These are phyloP conservation scores for Neopestalotiopsis rosae DNA, from an alignment of 2,329 filamentous ascomycete genomes.

Conservation along the genomic window DNA sequence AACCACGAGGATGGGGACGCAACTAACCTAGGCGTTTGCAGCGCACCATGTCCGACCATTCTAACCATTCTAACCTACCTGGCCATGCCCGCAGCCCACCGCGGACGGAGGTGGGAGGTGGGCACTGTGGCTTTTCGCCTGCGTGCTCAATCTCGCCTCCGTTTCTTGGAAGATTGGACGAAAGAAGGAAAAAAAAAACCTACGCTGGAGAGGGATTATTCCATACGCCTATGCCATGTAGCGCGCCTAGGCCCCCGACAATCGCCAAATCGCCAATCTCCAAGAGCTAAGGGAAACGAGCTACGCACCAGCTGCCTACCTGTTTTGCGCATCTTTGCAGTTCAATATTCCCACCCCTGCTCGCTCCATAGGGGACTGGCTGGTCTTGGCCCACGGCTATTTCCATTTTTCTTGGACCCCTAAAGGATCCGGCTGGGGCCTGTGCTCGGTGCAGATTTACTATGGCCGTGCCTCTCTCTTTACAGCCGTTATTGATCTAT, in stretches of 20 bases:
- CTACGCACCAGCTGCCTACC: neutral
- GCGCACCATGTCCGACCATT: neutral
- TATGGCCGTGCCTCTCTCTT: no score
- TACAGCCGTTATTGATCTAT: no score
- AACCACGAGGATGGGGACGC: neutral
- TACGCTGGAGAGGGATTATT: neutral
- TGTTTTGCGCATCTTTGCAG: neutral
- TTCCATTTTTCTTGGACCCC: neutral
- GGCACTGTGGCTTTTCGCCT: constrained; percentile 2
- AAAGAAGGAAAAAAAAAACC: neutral
- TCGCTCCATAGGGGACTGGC: neutral
- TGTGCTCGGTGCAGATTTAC: no score
- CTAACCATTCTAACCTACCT: neutral
- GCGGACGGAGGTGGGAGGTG: neutral
- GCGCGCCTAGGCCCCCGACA: neutral
- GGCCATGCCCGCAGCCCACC: neutral
- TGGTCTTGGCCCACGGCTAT: neutral
- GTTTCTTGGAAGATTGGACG: neutral
- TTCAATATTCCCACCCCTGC: neutral
- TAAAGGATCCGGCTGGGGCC: neutral
- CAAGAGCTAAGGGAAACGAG: neutral
- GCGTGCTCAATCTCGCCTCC: neutral
- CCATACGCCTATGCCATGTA: neutral
- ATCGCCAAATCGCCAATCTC: neutral
- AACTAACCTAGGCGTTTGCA: neutral